Evolutionary conservation across 257 asterid genomes (phyloP), one percentile per base, ranked within the genome.

Genomic region (Primulina huaijiensis): DNA sequence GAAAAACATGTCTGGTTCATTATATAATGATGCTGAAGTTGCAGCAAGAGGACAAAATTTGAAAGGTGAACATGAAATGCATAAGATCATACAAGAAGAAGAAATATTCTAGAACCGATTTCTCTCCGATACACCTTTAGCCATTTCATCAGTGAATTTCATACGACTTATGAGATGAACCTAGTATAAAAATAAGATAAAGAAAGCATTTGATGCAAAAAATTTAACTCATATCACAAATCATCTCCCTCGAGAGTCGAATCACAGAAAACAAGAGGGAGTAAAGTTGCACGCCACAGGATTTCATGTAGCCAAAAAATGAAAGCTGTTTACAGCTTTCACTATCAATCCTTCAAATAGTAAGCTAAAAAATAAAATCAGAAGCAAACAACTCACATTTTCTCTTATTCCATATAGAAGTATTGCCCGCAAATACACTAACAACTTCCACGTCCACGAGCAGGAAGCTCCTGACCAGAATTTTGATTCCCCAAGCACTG

Each of bases 401-500:
- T 75, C 78, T 78, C 75, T 73, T 87, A 70, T 79, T 80, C 65
- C 87, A 78, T 35, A 64, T 76, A 69, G 89, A 76, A 58, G 82
- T 52, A 75, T 57, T 75, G 43, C 75, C 77, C 73, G 37, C 65
- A 16, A 79, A 55, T 23, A 58, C 65, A 33, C 74, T 65, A 35
- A 74, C 67, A 60, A 67, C 86, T 72, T 53, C 75, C 84, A 23
- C 84, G 59, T 65, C 89, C 95, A 80, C 84, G 66, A 58, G 79
- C 83, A 34, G 77, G 70, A 60, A 82, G 75, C 56, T 83, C 89
- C 72, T 77, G 76, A 4, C 74, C 84, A 66, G 80, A 46, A 74
- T 68, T 74, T 27, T 74, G 92, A 77, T 75, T 73, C 60, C 92
- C 96, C 72, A 74, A 38, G 79, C 96, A 90, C 7, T 73, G 90